A percentile compares a stretch with the other conserved stretches of the same genome.
phyloP scores from a whole-genome alignment of 2,329 filamentous ascomycete genomes.

The Teratosphaeria epicoccoides region DNA sequence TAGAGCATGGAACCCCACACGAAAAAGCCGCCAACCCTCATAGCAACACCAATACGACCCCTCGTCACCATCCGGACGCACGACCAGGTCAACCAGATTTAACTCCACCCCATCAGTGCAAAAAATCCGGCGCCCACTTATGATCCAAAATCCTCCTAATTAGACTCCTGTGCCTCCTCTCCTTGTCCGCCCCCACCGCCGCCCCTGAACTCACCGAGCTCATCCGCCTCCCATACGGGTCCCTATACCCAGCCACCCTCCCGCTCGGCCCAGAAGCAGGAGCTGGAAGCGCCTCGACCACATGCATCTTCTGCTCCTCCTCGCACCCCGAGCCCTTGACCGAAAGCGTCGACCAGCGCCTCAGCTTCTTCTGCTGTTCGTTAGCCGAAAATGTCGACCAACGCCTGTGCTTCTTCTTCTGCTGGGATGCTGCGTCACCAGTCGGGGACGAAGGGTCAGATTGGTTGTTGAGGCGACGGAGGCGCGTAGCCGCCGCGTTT shows the following conservation, averaged over 20 bases:
- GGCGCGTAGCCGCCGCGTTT: neutral
- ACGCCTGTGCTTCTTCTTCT: neutral
- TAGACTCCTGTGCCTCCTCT: neutral
- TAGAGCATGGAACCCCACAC: no score
- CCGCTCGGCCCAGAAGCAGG: no score
- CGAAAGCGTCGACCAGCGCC: neutral
- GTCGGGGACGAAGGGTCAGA: no score
- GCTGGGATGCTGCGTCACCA: no score
- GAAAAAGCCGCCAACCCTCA: no score
- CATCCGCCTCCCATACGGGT: neutral
- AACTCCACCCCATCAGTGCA: neutral
- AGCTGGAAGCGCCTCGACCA: no score
- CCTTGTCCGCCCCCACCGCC: neutral
- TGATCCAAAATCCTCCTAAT: neutral
- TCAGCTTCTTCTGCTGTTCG: neutral
- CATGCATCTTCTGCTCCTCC: neutral
- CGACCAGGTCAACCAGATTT: no score
- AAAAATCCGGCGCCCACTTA: neutral
- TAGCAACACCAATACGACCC: no score
- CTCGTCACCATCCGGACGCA: no score
- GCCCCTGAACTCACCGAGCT: neutral
- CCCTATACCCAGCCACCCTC: no score
- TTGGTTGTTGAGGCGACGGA: neutral
- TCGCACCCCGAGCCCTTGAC: no score
- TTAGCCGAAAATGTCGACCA: neutral